These are phyloP conservation scores for Sporobolomyces pararoseus DNA, from an alignment of 768 basidiomycete genomes.

Conservation along the genomic window DNA sequence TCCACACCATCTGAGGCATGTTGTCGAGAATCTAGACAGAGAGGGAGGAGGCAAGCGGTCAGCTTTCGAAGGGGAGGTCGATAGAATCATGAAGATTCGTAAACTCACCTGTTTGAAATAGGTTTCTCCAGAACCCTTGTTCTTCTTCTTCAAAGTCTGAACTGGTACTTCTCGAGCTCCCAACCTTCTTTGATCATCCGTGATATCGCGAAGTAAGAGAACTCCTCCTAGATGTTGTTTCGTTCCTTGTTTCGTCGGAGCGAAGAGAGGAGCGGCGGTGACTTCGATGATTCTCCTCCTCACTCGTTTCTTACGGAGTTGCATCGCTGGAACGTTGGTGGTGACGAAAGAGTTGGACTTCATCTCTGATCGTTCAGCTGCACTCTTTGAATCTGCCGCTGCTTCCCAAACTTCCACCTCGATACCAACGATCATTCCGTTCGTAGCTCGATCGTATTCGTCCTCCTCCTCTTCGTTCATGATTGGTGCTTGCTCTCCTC, in stretches of 20 bases:
- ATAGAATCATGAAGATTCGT: background rate
- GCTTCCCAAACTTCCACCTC: slow-evolving; percentile 39
- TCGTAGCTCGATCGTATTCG: slow-evolving; percentile 25
- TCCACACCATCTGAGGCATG: slow-evolving; percentile 42
- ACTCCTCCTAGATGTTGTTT: slow-evolving; percentile 39
- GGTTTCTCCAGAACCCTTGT: slow-evolving; percentile 7
- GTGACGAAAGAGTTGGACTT: slow-evolving; percentile 22
- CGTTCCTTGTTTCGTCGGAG: slow-evolving; percentile 13
- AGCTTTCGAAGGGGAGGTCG: background rate
- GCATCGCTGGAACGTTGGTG: background rate
- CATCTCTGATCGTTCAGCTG: background rate
- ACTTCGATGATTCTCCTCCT: slow-evolving; percentile 38
- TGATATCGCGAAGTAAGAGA: slow-evolving; percentile 33
- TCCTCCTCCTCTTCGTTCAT: slow-evolving; percentile 5
- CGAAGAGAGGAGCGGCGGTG: slow-evolving; percentile 24
- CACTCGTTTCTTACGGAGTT: slow-evolving; percentile 32
- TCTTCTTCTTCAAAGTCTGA: slow-evolving; percentile 9
- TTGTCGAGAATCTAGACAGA: slow-evolving; percentile 33
- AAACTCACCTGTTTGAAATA: slow-evolving; percentile 18
- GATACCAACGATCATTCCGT: slow-evolving; percentile 40
- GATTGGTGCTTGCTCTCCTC: slow-evolving; percentile 22
- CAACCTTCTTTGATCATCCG: slow-evolving; percentile 8
- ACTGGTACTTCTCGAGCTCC: background rate
- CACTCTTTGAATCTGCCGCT: background rate
- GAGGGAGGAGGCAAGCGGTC: background rate